phyloP scores from a whole-genome alignment of 129 eudicot species.

The Pulicaria dysenterica region DNA sequence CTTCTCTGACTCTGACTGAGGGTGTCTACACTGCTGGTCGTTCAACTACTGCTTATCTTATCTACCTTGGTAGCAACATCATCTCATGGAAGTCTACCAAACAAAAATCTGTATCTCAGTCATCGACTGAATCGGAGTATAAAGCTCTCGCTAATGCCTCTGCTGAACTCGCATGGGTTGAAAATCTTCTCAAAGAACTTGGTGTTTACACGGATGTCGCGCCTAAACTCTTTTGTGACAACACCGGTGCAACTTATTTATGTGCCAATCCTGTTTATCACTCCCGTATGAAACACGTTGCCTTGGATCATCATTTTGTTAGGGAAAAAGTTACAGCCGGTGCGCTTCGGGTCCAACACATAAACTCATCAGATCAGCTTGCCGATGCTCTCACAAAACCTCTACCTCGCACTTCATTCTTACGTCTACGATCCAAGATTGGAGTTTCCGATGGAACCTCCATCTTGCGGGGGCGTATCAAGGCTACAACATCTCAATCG shows the following conservation, averaged over 20 bases:
- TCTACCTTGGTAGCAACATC: too few relatives aligned
- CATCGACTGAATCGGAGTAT: not conserved
- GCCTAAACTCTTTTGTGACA: not conserved
- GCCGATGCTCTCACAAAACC: not conserved
- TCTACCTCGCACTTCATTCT: not conserved
- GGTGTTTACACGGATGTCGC: not conserved
- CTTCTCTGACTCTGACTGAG: too few relatives aligned
- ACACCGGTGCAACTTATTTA: not conserved
- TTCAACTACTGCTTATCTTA: too few relatives aligned
- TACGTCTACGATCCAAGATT: not conserved
- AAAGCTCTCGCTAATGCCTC: not conserved
- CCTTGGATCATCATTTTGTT: not conserved
- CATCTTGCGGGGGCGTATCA: too few relatives aligned
- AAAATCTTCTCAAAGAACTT: constrained; percentile 3
- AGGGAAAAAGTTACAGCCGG: not conserved
- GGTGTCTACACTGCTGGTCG: too few relatives aligned
- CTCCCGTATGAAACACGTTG: not conserved
- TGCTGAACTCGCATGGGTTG: not conserved
- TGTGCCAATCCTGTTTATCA: not conserved
- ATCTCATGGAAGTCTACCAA: too few relatives aligned
- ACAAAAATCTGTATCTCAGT: not conserved
- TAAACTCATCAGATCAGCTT: not conserved
- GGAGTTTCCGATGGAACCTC: too few relatives aligned
- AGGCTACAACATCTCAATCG: too few relatives aligned
- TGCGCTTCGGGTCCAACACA: not conserved